These are phyloP conservation scores for Pichia sp. DNA, from an alignment of 1,139 yeast genomes.

Conservation along the genomic window DNA sequence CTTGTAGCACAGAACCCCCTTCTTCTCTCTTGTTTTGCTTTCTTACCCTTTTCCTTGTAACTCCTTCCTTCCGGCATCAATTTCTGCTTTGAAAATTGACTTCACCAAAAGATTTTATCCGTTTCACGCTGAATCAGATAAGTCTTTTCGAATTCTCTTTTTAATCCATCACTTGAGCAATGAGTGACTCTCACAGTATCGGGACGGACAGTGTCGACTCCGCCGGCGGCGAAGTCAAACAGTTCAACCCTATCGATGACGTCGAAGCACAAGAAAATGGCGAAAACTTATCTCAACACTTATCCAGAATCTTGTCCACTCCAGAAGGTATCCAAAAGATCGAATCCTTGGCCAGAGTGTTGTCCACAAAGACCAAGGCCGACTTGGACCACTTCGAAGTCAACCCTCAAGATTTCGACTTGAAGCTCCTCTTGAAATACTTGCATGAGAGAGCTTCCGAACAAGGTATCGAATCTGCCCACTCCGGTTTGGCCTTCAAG, in stretches of 20 bases:
- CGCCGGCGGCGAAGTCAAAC: constrained; percentile 22
- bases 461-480: constrained; percentile 45
- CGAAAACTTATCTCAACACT: constrained; percentile 26
- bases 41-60: neutral
- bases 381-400: constrained; percentile 27
- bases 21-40: neutral
- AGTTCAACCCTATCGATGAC: constrained; percentile 25
- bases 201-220: constrained; percentile 27
- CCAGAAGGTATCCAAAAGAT: constrained; percentile 28
- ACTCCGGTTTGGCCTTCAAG: constrained; percentile 46
- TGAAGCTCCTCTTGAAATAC: constrained; percentile 36
- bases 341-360: constrained; percentile 28
- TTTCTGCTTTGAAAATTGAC: constrained; percentile 4
- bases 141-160: neutral
- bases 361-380: constrained; percentile 29
- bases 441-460: constrained; percentile 34
- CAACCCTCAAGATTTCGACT: constrained; percentile 25
- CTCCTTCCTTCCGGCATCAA: neutral
- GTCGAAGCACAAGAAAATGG: constrained; percentile 24
- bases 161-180: constrained; percentile 1
- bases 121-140: neutral
- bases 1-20: neutral
- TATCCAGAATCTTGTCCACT: constrained; percentile 26
- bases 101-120: neutral
- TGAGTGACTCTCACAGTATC: constrained; percentile 16